phyloP scores from a whole-genome alignment of 2,329 filamentous ascomycete genomes.

The Cercospora sp. region DNA sequence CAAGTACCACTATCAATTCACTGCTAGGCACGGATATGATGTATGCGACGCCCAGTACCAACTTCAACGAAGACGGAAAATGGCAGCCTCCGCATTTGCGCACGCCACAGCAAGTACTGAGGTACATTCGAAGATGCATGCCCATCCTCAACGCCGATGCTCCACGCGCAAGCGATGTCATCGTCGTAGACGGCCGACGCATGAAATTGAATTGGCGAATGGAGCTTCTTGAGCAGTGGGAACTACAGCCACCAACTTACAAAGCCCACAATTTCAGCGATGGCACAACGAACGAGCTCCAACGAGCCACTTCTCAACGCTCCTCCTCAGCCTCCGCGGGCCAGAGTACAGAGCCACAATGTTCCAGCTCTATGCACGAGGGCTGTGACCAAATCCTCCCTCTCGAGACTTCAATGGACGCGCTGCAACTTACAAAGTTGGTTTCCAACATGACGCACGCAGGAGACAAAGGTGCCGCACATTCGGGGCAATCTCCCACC shows the following conservation, averaged over 20 bases:
- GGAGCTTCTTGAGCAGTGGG: constrained; percentile 46
- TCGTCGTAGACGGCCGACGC: constrained; percentile 45
- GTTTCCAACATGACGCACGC: constrained; percentile 16
- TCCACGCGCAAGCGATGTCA: constrained; percentile 48
- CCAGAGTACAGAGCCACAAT: constrained; percentile 14
- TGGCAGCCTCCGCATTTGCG: constrained; percentile 40
- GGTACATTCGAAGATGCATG: constrained; percentile 51
- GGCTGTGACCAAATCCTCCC: constrained; percentile 26
- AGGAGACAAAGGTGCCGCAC: background rate
- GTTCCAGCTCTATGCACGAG: constrained; percentile 24
- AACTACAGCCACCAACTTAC: constrained; percentile 48
- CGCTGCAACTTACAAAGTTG: constrained; percentile 28
- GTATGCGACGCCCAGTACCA: constrained; percentile 33
- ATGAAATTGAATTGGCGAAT: constrained; percentile 48
- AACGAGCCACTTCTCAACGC: constrained; percentile 23
- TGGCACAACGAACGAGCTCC: constrained; percentile 5
- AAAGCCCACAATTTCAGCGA: constrained; percentile 32
- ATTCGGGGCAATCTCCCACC: background rate
- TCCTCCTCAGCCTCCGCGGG: constrained; percentile 21
- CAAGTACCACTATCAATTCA: constrained; percentile 30
- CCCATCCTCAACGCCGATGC: constrained; percentile 48
- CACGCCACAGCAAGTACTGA: constrained; percentile 41
- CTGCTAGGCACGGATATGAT: constrained; percentile 37
- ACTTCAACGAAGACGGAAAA: constrained; percentile 38
- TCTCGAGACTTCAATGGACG: constrained; percentile 22